Conservation (phyloP, 2,329 filamentous ascomycete species). For the Ophiostoma himal-ulmi region DNA sequence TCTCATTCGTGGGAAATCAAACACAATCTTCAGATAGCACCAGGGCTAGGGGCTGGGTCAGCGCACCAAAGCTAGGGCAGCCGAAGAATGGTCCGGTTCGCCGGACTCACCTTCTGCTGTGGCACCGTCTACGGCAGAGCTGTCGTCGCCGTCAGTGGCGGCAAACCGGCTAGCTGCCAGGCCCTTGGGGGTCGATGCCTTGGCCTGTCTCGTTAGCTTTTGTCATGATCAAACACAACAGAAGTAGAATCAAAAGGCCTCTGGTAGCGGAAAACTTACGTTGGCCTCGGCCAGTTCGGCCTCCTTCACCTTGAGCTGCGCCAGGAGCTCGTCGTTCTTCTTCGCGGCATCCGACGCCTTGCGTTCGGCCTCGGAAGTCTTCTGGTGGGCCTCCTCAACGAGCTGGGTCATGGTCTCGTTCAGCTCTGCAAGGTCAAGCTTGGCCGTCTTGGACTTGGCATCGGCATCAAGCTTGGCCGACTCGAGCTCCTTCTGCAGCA, state of each 20-base stretch:
- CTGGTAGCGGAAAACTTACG: slow-evolving; percentile 38
- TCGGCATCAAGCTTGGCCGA: slow-evolving; percentile 47
- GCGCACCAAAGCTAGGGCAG: slow-evolving; percentile 62
- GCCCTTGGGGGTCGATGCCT: slow-evolving; percentile 45
- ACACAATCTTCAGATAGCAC: slow-evolving; percentile 16
- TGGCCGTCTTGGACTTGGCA: slow-evolving; percentile 49
- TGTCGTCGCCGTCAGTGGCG: slow-evolving; percentile 30
- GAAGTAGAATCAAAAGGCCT: too few relatives aligned
- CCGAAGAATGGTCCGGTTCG: slow-evolving; percentile 55
- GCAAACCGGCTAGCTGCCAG: slow-evolving; percentile 52
- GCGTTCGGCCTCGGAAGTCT: slow-evolving; percentile 44
- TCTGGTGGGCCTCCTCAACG: slow-evolving; percentile 51
- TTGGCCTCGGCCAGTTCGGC: slow-evolving; percentile 58
- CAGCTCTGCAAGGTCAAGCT: slow-evolving; percentile 57
- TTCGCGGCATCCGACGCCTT: slow-evolving; percentile 50
- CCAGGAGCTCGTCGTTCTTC: slow-evolving; percentile 48
- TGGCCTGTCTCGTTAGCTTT: slow-evolving; percentile 31
- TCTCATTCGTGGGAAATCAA: slow-evolving; percentile 4
- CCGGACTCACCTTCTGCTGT: slow-evolving; percentile 54
- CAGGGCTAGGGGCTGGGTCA: slow-evolving; percentile 23
- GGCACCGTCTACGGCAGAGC: slow-evolving; percentile 30
- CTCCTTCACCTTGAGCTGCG: slow-evolving; percentile 57
- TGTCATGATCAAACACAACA: background rate
- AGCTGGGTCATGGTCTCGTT: slow-evolving; percentile 57
- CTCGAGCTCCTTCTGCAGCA: slow-evolving; percentile 49